Evolutionary conservation across 192 early-diverging fungal species (phyloP).

Genomic region (Entophlyctis helioformis): DNA sequence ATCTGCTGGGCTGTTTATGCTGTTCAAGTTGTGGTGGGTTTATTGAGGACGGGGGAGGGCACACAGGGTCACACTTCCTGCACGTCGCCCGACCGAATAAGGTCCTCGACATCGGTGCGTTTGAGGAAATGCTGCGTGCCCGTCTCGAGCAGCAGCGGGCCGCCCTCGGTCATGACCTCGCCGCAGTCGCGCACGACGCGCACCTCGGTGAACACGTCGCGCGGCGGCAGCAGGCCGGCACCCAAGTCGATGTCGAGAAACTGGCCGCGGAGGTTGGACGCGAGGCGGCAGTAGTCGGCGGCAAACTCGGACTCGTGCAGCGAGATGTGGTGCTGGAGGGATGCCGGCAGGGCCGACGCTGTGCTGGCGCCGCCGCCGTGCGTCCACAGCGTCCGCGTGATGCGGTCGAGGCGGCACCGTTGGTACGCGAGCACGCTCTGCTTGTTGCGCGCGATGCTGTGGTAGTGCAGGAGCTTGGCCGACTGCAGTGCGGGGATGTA

Average conservation of each 20-base stretch:
- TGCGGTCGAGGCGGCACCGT: constrained; percentile 49
- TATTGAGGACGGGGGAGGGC: too few relatives aligned
- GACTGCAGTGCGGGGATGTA: too few relatives aligned
- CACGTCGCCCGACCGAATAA: constrained; percentile 79
- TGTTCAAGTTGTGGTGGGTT: too few relatives aligned
- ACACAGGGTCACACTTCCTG: too few relatives aligned
- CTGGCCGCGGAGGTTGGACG: constrained; percentile 55
- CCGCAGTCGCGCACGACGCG: constrained; percentile 80
- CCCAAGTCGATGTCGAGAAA: constrained; percentile 63
- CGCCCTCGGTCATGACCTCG: constrained; percentile 80
- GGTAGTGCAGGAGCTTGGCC: constrained; percentile 45
- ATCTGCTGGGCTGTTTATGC: too few relatives aligned
- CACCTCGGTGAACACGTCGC: constrained; percentile 86
- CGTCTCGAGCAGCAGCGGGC: constrained; percentile 60
- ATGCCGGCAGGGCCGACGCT: constrained; percentile 27
- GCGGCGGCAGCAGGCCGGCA: constrained; percentile 68
- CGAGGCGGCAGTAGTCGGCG: constrained; percentile 46
- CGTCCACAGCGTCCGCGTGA: constrained; percentile 59
- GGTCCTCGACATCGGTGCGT: constrained; percentile 77
- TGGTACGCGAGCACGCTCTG: constrained; percentile 85
- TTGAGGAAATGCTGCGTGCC: constrained; percentile 78
- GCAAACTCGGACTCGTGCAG: constrained; percentile 54
- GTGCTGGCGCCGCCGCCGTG: constrained; percentile 34
- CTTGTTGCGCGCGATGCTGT: constrained; percentile 64
- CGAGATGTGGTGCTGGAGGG: constrained; percentile 17